Evolutionary conservation across 1,284 basidiomycete species (phyloP), one percentile per base, ranked within the genome.

Genomic region (Nidula niveotomentosa): DNA sequence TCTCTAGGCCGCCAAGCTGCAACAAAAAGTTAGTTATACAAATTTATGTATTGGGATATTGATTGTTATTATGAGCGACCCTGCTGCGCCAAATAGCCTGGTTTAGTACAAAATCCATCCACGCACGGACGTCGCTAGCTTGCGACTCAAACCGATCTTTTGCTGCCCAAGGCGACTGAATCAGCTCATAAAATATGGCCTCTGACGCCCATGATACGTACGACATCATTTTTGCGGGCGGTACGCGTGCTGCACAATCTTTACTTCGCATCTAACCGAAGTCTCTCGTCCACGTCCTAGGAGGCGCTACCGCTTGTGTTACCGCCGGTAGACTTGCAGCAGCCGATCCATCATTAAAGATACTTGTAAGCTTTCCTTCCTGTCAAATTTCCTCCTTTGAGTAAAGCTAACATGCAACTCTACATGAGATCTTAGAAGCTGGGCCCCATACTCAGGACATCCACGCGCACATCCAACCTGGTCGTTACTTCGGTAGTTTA

Each of bases 151-250:
- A 5, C 23, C 23, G 23, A 23, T 23, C 23, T 23, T 23, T 23
- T 23, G 23, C 5, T 23, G 23, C 23, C 23, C 23, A 23, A 23
- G 23, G 23, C 23, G 23, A 23, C 23, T 23, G 23, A 23, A 3
- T 23, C 23, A 23, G 23, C 23, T 23, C 23, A 23, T 23, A 5
- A 23, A 23, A 23, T 23, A 23, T 23, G 23, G 5, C 23, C 23
- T 23, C 23, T 23, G 23, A 23, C 23, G 23, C 23, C 23, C 46
- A 49, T 41, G 36, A 53, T 17, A 54, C 53, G 6, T 79, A 72
- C 62, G 79, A 80, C 57, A 73, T 81, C 36, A 73, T 80, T 53
- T 75, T 81, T 56, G 79, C 76, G 33, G 80, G 79, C 56, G 79
- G 79, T 74, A 48, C 47, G 71, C 60, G 46, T 6, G 34, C 17